Conservation (phyloP, 78 protist species). For the Pigoraptor vietnamica region DNA sequence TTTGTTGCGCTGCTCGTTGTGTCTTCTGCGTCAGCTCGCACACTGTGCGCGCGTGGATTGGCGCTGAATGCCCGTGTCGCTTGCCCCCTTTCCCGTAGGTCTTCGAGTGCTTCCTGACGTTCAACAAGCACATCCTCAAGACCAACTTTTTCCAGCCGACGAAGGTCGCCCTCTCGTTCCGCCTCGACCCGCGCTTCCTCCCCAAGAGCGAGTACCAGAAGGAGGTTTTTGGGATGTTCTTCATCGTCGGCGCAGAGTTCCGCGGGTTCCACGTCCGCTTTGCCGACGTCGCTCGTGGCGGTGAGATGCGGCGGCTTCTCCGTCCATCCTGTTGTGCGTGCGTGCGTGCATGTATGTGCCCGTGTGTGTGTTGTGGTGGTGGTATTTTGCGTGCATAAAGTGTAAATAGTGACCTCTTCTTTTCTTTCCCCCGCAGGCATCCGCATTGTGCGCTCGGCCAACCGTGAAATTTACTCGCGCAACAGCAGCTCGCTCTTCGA, state of each 20-base stretch:
- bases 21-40: too few relatives aligned
- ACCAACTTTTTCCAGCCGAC: constrained; percentile 67
- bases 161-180: constrained; percentile 74
- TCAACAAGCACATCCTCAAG: constrained; percentile 29
- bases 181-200: constrained; percentile 64
- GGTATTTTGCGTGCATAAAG: too few relatives aligned
- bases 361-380: too few relatives aligned
- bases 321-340: not conserved
- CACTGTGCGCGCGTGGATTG: not conserved
- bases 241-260: constrained; percentile 70
- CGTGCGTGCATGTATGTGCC: not conserved
- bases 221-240: constrained; percentile 68
- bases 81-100: not conserved
- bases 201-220: constrained; percentile 38
- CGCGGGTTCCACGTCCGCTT: constrained; percentile 87
- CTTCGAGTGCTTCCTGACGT: constrained; percentile 5
- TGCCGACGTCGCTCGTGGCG: constrained; percentile 80
- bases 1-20: not conserved
- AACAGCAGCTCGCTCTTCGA: constrained; percentile 52
- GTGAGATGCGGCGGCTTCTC: not conserved
- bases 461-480: constrained; percentile 42
- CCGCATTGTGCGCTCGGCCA: constrained; percentile 54
- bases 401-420: too few relatives aligned
- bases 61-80: not conserved
- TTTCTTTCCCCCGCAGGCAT: constrained; percentile 50